These are phyloP conservation scores for Cryptococcus sp. DNA, from an alignment of 1,284 basidiomycete genomes.

Conservation along the genomic window DNA sequence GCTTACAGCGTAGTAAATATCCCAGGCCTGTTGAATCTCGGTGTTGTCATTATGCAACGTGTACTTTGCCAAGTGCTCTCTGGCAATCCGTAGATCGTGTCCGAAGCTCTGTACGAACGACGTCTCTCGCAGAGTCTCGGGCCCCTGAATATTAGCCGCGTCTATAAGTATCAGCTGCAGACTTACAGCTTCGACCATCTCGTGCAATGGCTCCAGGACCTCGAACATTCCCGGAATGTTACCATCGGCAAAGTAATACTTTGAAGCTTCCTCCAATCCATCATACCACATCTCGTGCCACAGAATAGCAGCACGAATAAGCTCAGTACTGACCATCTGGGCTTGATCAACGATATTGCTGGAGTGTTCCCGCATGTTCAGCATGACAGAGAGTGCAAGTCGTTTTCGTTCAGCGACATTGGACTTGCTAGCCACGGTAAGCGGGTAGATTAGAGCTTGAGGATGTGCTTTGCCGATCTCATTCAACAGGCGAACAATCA, in stretches of 20 bases:
- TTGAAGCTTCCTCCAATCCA: conserved; percentile 94
- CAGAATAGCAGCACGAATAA: conserved; percentile 95
- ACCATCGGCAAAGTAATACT: conserved; percentile 95
- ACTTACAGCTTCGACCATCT: conserved; percentile 80
- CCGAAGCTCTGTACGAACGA: conserved; percentile 95
- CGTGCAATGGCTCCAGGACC: conserved; percentile 87
- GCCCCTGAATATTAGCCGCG: conserved; percentile 58
- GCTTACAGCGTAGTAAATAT: conserved; percentile 81
- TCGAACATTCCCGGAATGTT: conserved; percentile 99
- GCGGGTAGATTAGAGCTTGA: conserved; percentile 93
- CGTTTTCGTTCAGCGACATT: conserved; percentile 76
- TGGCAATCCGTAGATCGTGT: conserved; percentile 87
- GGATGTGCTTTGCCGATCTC: conserved; percentile 96
- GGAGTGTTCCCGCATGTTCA: conserved; percentile 91
- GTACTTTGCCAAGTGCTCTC: conserved; percentile 85
- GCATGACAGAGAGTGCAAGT: conserved; percentile 85
- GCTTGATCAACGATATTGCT: conserved; percentile 88
- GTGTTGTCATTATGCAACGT: conserved; percentile 79
- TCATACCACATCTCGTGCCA: conserved; percentile 99
- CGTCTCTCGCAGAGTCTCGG: conserved; percentile 89
- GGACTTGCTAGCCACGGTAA: conserved; percentile 98
- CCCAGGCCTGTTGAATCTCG: conserved; percentile 98
- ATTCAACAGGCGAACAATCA: conserved; percentile 84
- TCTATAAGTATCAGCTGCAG: neutral
- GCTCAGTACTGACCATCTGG: conserved; percentile 83